These are phyloP conservation scores for Saccharomyces jurei DNA, from an alignment of 805 yeast species.

Conservation along the genomic window DNA sequence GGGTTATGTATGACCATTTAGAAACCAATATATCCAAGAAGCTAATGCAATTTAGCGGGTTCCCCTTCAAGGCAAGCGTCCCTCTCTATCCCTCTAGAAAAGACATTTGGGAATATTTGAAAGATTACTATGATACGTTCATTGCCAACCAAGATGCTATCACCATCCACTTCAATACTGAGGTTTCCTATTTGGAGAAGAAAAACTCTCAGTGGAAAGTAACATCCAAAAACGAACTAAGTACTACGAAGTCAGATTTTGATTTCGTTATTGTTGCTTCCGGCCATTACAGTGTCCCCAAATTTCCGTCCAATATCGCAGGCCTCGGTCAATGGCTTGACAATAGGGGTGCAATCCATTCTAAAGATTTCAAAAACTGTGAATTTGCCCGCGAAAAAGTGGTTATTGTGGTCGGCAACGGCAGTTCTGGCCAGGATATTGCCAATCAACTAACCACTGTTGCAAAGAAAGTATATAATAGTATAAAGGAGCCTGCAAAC, in stretches of 20 bases:
- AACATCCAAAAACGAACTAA: constrained; percentile 3
- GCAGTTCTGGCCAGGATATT: constrained; percentile 38
- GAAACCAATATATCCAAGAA: constrained; percentile 63
- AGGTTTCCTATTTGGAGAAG: constrained; percentile 17
- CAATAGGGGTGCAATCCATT: constrained; percentile 31
- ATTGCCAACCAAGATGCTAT: constrained; percentile 23
- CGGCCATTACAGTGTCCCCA: constrained; percentile 38
- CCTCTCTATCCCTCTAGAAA: constrained; percentile 51
- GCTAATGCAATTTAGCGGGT: constrained; percentile 57
- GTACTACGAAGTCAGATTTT: constrained; percentile 27
- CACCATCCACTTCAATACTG: constrained; percentile 22
- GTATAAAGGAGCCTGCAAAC: constrained; percentile 52
- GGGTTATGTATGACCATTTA: constrained; percentile 52
- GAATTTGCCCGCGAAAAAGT: constrained; percentile 27
- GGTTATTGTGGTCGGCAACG: constrained; percentile 36
- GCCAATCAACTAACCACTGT: constrained; percentile 34
- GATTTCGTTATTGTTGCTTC: constrained; percentile 37
- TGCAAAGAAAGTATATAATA: constrained; percentile 33
- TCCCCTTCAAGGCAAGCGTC: constrained; percentile 39
- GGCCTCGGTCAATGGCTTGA: constrained; percentile 34
- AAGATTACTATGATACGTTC: constrained; percentile 38
- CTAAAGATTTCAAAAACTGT: constrained; percentile 33
- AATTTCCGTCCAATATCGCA: constrained; percentile 30
- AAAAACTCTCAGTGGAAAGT: constrained; percentile 12
- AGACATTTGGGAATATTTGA: constrained; percentile 56